Percentiles rank a stretch among this genome's conserved stretches.
Conservation (phyloP, 2,329 filamentous ascomycete species). For the Macrophomina phaseolina region DNA sequence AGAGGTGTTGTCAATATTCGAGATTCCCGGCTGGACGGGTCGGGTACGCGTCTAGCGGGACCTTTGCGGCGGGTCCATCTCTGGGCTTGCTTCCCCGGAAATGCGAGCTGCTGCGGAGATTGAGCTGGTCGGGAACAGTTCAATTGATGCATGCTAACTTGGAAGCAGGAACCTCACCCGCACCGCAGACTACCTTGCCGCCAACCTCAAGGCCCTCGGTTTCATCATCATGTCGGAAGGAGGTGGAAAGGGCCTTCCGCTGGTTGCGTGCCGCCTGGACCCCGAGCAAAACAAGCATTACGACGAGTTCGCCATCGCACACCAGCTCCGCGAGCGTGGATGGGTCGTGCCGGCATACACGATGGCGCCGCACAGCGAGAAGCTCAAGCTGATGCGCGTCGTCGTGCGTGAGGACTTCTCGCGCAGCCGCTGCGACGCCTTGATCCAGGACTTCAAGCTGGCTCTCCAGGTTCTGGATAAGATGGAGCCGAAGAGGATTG, state of each 20-base stretch:
- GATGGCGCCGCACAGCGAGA: slow-evolving; percentile 86
- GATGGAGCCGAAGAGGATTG: slow-evolving; percentile 75
- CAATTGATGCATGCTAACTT: not conserved
- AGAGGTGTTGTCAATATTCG: not conserved
- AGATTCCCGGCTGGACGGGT: not conserved
- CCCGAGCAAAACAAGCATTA: slow-evolving; percentile 59
- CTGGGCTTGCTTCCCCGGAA: not conserved
- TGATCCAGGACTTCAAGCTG: slow-evolving; percentile 79
- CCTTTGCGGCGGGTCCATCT: not conserved
- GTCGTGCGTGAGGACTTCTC: slow-evolving; percentile 94
- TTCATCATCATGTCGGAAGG: slow-evolving; percentile 89
- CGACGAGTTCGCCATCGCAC: slow-evolving; percentile 67
- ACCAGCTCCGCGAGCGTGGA: slow-evolving; percentile 82
- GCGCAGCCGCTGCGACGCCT: slow-evolving; percentile 76
- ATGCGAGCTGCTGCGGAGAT: not conserved
- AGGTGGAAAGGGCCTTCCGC: slow-evolving; percentile 77
- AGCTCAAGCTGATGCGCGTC: slow-evolving; percentile 88
- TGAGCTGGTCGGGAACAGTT: not conserved
- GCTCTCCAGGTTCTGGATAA: slow-evolving; percentile 72
- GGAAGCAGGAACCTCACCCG: slow-evolving; percentile 73
- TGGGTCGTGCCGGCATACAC: slow-evolving; percentile 98
- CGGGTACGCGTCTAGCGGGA: not conserved
- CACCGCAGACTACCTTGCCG: slow-evolving; percentile 84
- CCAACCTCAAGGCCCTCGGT: slow-evolving; percentile 73
- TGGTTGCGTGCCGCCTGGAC: slow-evolving; percentile 85